Percentiles rank a stretch among this genome's conserved stretches.
Evolutionary conservation across 2,329 filamentous ascomycete species (phyloP).

Genomic region (Colletotrichum sp.): DNA sequence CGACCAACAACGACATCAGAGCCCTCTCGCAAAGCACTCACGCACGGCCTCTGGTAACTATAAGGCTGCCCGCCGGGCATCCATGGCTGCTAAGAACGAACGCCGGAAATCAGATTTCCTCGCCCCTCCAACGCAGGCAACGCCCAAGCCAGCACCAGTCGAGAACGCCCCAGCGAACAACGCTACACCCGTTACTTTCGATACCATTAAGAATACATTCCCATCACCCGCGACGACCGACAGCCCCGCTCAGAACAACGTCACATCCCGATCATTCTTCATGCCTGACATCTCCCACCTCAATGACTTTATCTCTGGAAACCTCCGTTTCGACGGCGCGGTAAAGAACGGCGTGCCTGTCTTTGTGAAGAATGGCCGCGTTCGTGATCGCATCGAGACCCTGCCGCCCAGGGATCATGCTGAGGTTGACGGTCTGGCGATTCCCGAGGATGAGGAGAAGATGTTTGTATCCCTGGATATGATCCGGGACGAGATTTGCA

Average conservation of each 20-base stretch:
- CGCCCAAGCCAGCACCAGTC: constrained; percentile 6
- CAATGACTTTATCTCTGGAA: constrained; percentile 63
- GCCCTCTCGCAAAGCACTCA: constrained; percentile 42
- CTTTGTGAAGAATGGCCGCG: constrained; percentile 59
- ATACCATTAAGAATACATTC: constrained; percentile 20
- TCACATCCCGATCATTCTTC: constrained; percentile 57
- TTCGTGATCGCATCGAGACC: constrained; percentile 46
- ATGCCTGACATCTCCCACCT: constrained; percentile 60
- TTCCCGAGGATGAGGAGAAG: constrained; percentile 60
- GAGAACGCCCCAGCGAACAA: neutral
- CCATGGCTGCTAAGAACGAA: constrained; percentile 11
- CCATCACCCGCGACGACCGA: constrained; percentile 38
- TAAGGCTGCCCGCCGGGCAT: constrained; percentile 6
- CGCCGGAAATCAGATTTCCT: constrained; percentile 15
- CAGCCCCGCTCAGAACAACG: constrained; percentile 40
- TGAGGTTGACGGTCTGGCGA: constrained; percentile 53
- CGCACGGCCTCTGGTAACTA: constrained; percentile 30
- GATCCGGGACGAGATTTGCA: constrained; percentile 62
- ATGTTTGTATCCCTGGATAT: constrained; percentile 68
- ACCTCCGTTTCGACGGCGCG: constrained; percentile 54
- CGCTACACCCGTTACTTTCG: constrained; percentile 19
- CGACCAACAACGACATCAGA: constrained; percentile 36
- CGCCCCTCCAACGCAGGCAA: constrained; percentile 9
- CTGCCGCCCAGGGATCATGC: constrained; percentile 46
- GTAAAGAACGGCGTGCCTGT: constrained; percentile 60